phyloP scores from a whole-genome alignment of 352 stramenopile genomes.

The Pythium aristosporum region DNA sequence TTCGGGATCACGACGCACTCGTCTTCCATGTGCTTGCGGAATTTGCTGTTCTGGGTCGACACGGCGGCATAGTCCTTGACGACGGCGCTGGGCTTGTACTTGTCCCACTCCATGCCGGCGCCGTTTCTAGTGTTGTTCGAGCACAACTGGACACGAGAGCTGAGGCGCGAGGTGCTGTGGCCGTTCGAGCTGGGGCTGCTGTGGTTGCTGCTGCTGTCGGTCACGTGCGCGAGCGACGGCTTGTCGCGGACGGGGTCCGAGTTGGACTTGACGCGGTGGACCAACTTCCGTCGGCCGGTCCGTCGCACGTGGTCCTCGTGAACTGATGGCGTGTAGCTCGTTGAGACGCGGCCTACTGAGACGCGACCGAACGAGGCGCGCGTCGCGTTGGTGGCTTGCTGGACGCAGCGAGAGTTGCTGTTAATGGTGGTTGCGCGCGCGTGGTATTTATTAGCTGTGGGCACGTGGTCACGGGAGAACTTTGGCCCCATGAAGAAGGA shows the following conservation, averaged over 20 bases:
- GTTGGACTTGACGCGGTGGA: constrained; percentile 17
- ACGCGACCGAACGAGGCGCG: neutral
- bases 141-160: constrained; percentile 12
- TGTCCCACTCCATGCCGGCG: constrained; percentile 32
- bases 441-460: constrained; percentile 1
- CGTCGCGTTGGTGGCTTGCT: neutral
- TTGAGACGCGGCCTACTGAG: constrained; percentile 14
- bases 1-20: constrained; percentile 75
- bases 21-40: constrained; percentile 83
- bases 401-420: neutral
- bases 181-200: neutral
- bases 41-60: constrained; percentile 79
- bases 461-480: constrained; percentile 17
- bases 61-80: constrained; percentile 71
- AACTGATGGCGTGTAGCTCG: constrained; percentile 8
- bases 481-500: constrained; percentile 17
- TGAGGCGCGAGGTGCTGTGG: constrained; percentile 5
- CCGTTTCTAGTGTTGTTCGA: neutral
- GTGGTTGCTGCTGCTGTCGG: neutral
- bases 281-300: constrained; percentile 17
- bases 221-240: neutral
- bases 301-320: constrained; percentile 21
- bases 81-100: constrained; percentile 40
- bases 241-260: constrained; percentile 16
- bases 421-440: neutral